These are phyloP conservation scores for Yarrowia alimentaria DNA, from an alignment of 805 yeast species.

Conservation along the genomic window DNA sequence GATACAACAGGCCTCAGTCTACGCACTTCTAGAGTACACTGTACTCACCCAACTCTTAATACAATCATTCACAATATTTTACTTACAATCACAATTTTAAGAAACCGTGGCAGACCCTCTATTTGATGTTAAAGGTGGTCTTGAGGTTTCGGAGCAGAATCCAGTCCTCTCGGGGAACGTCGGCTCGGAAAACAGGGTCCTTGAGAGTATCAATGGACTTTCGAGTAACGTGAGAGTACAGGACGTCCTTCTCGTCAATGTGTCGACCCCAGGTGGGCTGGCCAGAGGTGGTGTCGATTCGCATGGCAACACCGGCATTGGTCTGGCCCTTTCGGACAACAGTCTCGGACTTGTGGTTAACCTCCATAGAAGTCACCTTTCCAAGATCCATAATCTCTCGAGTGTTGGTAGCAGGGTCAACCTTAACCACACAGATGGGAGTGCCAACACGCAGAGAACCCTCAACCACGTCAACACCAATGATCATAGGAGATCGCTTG, in stretches of 20 bases:
- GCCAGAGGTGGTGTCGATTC: constrained; percentile 83
- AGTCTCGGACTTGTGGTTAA: constrained; percentile 82
- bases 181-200: constrained; percentile 95
- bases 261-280: constrained; percentile 99
- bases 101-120: constrained; percentile 30
- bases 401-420: constrained; percentile 80
- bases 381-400: constrained; percentile 71
- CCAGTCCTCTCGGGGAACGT: constrained; percentile 96
- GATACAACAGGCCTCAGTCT: no score
- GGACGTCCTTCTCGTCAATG: constrained; percentile 85
- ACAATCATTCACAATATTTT: no score
- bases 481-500: constrained; percentile 98
- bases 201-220: constrained; percentile 94
- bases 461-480: constrained; percentile 95
- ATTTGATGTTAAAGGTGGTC: constrained; percentile 80
- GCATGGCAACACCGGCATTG: constrained; percentile 97
- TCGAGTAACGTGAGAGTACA: constrained; percentile 88
- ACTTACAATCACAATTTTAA: no score
- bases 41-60: no score
- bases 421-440: constrained; percentile 90
- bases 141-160: constrained; percentile 82
- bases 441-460: constrained; percentile 90
- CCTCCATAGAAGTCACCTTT: constrained; percentile 88
- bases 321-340: constrained; percentile 91
- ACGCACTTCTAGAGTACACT: no score